Evolutionary conservation across 78 protist genomes (phyloP).

Genomic region (Cavenderia fasciculata): DNA sequence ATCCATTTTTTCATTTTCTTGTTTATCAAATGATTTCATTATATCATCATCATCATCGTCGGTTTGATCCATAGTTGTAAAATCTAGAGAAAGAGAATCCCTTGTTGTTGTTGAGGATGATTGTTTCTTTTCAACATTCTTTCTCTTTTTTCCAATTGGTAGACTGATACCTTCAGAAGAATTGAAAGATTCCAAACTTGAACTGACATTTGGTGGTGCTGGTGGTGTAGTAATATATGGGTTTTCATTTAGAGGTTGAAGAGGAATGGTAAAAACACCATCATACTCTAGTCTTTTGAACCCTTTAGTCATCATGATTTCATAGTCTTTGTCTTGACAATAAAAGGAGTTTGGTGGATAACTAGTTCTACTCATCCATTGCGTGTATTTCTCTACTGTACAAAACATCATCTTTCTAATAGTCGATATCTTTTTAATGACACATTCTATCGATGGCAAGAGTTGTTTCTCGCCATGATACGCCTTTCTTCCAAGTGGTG

Average conservation of each 20-base stretch:
- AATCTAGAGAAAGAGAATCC: neutral
- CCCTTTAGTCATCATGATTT: neutral
- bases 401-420: neutral
- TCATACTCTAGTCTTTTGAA: constrained; percentile 27
- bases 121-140: neutral
- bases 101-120: neutral
- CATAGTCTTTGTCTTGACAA: neutral
- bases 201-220: neutral
- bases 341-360: constrained; percentile 42
- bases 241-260: too few relatives aligned
- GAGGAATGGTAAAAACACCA: too few relatives aligned
- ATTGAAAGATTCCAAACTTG: neutral
- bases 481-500: neutral
- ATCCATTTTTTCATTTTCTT: neutral
- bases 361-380: neutral
- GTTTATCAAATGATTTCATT: neutral
- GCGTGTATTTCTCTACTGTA: constrained; percentile 5
- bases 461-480: constrained; percentile 4
- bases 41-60: neutral
- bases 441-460: neutral
- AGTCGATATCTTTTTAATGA: neutral
- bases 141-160: neutral
- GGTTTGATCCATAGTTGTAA: neutral
- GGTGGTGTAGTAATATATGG: constrained; percentile 3
- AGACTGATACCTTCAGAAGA: neutral